These are phyloP conservation scores for Scheffersomyces segobiensis DNA, from an alignment of 1,139 yeast species.

Conservation along the genomic window DNA sequence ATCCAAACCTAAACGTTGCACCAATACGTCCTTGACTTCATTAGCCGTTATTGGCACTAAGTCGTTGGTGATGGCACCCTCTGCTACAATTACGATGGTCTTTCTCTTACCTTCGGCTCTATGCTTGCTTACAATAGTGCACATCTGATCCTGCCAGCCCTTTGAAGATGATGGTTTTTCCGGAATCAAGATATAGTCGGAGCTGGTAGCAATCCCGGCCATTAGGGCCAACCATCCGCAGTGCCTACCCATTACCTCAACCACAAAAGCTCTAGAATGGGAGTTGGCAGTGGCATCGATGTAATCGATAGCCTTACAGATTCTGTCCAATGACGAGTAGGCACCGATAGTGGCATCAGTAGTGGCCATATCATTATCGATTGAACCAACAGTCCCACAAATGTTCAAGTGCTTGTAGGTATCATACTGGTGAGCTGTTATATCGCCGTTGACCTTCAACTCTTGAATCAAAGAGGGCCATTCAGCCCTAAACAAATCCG, in stretches of 20 bases:
- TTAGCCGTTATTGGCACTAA: conserved; percentile 78
- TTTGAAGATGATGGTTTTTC: conserved; percentile 68
- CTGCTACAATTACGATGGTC: conserved; percentile 94
- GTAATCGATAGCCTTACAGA: conserved; percentile 90
- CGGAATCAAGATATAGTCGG: conserved; percentile 91
- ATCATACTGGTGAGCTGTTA: conserved; percentile 56
- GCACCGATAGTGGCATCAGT: conserved; percentile 98
- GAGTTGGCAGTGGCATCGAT: conserved; percentile 97
- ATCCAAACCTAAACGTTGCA: conserved; percentile 74
- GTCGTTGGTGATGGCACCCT: conserved; percentile 89
- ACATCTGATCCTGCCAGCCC: conserved; percentile 77
- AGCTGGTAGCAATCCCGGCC: conserved; percentile 96
- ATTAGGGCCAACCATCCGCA: conserved; percentile 98
- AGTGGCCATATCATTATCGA: conserved; percentile 95
- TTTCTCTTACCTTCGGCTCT: conserved; percentile 87
- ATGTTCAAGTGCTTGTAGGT: conserved; percentile 77
- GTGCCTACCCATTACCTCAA: conserved; percentile 98
- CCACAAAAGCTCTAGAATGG: conserved; percentile 95
- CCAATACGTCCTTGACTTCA: conserved; percentile 78
- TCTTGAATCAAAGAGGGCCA: conserved; percentile 89
- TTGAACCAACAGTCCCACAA: conserved; percentile 94
- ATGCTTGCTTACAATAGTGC: conserved; percentile 69
- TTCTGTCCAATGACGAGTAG: conserved; percentile 88
- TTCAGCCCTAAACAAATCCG: conserved; percentile 87
- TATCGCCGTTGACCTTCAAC: conserved; percentile 52